Base-by-base conservation (phyloP, 1,284 basidiomycete genomes). In the Ceratobasidium sp. region DNA sequence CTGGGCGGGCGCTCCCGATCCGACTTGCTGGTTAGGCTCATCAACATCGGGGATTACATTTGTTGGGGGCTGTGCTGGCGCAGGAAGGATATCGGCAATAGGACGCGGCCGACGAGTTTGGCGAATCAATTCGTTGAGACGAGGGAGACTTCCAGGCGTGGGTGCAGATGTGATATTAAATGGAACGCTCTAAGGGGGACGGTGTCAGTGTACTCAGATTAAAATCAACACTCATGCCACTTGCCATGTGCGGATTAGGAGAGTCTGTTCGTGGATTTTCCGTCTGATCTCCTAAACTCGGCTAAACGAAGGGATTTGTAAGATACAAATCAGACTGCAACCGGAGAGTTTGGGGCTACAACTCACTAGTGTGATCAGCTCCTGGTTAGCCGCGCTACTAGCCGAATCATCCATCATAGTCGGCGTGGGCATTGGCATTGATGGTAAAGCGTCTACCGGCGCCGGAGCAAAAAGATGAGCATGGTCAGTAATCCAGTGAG, bases 401-500 rank as follows among this genome's bases (percentile, higher is more conserved):
- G 59, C 10, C 33, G 6, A 12, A 62, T 12, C 2, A 12, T 62
- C 59, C 17, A 23, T 4, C 6, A 20, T 20, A 33, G 26, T 57
- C 23, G 28, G 56, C 17, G 56, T 28, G 23, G 33, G 33, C 33
- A 40, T 38, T 15, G 28, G 23, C 28, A 6, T 26, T 6, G 26
- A 38, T 62, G 59, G 28, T 15, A 20, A 62, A 13, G 17, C 4
- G 38, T 62, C 59, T 57, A 23, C 33, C 20, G 33, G n/a, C 7
- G 17, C 26, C 6, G 59, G 28, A 7, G 33, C 20, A 62, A 62
- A 62, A 2, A 62, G 20, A 40, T 62, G 33, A 62, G 59, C 59
- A 62, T 62, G 59, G 10, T 38, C 59, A 62, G 26, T 23, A 13
- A 38, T 62, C 59, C 59, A 62, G 33, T 40, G 28, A 40, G 38